Evolutionary conservation across 495 filamentous ascomycete species (phyloP).

Genomic region (Talaromyces proteolyticus): DNA sequence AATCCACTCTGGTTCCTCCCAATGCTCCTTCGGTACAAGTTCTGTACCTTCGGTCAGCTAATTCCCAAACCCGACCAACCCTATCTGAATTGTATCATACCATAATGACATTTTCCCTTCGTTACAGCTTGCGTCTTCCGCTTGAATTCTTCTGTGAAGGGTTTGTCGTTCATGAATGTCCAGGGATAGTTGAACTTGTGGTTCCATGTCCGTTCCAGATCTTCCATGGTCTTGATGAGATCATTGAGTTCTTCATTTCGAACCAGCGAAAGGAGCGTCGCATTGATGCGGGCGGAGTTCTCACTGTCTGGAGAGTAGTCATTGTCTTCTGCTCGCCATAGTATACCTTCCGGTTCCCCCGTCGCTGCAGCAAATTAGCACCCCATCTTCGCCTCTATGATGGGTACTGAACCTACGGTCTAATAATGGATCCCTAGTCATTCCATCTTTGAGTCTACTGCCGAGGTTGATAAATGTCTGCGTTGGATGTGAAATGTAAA

Average conservation of each 20-base stretch:
- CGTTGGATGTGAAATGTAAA: conserved; percentile 54
- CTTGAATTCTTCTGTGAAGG: conserved; percentile 95
- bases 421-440: conserved; percentile 71
- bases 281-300: conserved; percentile 79
- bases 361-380: conserved; percentile 49
- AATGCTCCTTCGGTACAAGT: conserved; percentile 87
- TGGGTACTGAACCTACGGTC: conserved; percentile 56
- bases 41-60: conserved; percentile 41
- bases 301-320: conserved; percentile 66
- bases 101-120: conserved; percentile 79
- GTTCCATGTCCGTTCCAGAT: conserved; percentile 95
- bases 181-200: conserved; percentile 99
- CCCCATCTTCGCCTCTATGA: not conserved
- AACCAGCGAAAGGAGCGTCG: conserved; percentile 86
- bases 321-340: conserved; percentile 62
- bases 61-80: not conserved
- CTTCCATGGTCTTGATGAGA: conserved; percentile 79
- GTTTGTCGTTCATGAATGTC: conserved; percentile 97
- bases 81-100: conserved; percentile 42
- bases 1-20: conserved; percentile 90
- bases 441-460: conserved; percentile 40
- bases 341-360: conserved; percentile 69
- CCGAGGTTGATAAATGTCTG: conserved; percentile 20
- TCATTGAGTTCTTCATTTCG: conserved; percentile 83
- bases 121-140: conserved; percentile 66